These are phyloP conservation scores for Picea mariana DNA, from an alignment of 83 land plant species.

Conservation along the genomic window DNA sequence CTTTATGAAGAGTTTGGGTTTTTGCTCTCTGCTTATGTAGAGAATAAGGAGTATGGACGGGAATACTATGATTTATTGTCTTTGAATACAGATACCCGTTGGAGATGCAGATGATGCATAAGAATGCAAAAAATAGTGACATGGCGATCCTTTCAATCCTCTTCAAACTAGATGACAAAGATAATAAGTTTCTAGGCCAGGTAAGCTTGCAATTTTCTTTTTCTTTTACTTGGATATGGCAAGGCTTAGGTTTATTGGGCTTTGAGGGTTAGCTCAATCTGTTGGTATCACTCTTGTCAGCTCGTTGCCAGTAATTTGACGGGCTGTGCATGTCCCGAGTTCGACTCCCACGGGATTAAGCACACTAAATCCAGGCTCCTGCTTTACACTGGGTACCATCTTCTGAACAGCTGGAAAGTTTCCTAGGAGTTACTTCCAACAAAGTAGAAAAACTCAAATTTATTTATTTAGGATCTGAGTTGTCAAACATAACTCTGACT, in stretches of 20 bases:
- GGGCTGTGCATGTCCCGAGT: no score
- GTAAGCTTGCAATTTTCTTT: not conserved
- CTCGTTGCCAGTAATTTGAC: no score
- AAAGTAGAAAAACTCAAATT: no score
- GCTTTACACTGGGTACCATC: not conserved
- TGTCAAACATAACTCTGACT: no score
- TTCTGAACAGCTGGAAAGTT: no score
- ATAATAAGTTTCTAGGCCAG: slow-evolving; percentile 10
- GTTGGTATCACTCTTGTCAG: no score
- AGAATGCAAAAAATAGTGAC: not conserved
- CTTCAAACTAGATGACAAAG: slow-evolving; percentile 5
- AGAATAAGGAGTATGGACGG: not conserved
- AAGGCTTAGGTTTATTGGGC: no score
- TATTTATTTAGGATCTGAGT: not conserved
- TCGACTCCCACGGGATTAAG: no score
- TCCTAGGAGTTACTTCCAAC: not conserved
- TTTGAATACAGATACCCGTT: slow-evolving; percentile 12
- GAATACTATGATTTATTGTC: not conserved
- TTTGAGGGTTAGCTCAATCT: no score
- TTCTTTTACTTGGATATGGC: no score
- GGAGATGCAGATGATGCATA: slow-evolving; percentile 19
- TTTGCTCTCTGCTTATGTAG: not conserved
- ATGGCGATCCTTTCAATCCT: not conserved
- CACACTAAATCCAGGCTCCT: no score
- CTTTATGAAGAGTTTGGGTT: not conserved